Percentiles rank a stretch among this genome's conserved stretches.
Conservation (phyloP, 495 filamentous ascomycete species). For the Aspergillus sclerotiicarbonarius region DNA sequence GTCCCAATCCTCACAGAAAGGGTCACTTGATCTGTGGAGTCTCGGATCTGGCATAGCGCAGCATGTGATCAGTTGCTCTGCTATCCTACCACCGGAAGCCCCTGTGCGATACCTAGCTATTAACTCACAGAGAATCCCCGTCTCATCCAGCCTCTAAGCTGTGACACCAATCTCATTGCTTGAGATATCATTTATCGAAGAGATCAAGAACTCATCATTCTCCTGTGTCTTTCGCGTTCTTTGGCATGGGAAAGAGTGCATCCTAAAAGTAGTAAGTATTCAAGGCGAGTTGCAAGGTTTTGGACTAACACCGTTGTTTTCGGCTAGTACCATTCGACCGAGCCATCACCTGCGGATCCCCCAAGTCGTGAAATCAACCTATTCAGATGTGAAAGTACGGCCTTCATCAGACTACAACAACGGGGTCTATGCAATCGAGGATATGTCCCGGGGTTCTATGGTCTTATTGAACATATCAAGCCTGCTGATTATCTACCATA, state of each 20-base stretch:
- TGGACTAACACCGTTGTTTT: background rate
- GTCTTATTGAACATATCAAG: conserved; percentile 18
- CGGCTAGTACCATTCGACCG: background rate
- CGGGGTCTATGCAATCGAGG: background rate
- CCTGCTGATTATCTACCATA: conserved; percentile 7
- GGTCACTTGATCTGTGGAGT: no score
- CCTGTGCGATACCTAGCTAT: no score
- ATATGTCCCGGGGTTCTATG: conserved; percentile 21
- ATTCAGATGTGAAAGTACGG: background rate
- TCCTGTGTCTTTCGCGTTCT: background rate
- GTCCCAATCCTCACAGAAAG: no score
- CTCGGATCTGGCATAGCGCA: no score
- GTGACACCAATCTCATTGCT: no score
- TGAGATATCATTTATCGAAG: background rate
- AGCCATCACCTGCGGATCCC: background rate
- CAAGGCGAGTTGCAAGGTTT: background rate
- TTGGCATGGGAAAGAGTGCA: background rate
- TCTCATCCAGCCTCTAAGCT: no score
- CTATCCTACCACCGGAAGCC: no score
- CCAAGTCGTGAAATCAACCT: background rate
- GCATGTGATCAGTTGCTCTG: no score
- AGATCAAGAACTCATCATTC: background rate
- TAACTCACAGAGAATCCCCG: no score
- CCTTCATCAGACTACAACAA: background rate
- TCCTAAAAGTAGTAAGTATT: background rate